Base-by-base conservation (phyloP, 768 basidiomycete species). In the Candolleomyces eurysporus region DNA sequence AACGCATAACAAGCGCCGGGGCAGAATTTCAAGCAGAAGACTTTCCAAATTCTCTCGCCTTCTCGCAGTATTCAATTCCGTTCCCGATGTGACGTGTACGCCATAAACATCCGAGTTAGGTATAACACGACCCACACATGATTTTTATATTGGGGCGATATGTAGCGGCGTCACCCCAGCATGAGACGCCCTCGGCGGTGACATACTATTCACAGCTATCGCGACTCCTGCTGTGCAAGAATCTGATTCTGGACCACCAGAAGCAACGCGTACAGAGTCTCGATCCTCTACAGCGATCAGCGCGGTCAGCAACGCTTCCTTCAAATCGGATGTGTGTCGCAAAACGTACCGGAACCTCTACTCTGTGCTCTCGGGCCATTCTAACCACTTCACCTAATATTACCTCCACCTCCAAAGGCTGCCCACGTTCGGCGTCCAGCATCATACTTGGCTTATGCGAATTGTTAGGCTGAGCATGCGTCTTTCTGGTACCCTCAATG, bases 401-500 rank as follows among this genome's bases (percentile, higher is more conserved):
- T 13, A 81, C 85, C 68, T 89, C 88, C 1, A 89, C 82, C 72
- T 90, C 88, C 61, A 88, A 81, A 43, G 88, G 86, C 57, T 75
- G 76, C 3, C 79, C 82, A 52, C 74, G 78, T 66, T 82, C 75
- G 21, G 75, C 74, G 67, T 89, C 87, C 5, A 88, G 75, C 39
- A 87, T 73, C 86, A 89, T 89, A 66, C 87, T 88, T 4, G 85
- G 80, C 54, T 78, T 75, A 54, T 86, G 81, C 8, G 57, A 75
- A 64, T 75, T 80, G 3, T 81, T 76, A 2, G 86, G 76, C 26
- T 63, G 64, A 36, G 64, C 67, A 62, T 87, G 79, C 36, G 80
- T 30, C 11, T 64, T 62, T 49, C 71, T 72, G 4, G 81, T 82
- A 30, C 65, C 69, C 59, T 74, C 69, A 4, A 87, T 71, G 16